Base-by-base conservation (phyloP, 2,329 filamentous ascomycete genomes). In the Chaetomium olivaceum region DNA sequence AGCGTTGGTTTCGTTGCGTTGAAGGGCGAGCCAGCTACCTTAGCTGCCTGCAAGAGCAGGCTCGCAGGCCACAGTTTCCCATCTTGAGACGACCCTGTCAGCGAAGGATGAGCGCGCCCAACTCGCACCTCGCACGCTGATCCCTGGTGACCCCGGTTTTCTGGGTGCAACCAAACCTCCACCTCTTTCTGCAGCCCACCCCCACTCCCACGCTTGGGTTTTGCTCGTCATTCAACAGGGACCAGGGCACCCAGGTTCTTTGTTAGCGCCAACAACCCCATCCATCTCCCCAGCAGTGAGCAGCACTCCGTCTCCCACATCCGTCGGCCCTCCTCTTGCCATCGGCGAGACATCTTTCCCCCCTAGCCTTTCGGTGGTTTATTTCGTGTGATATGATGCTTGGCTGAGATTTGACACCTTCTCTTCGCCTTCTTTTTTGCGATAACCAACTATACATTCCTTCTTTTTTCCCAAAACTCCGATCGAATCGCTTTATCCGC, bases 361-460 rank as follows among this genome's bases (percentile, higher is more conserved):
- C 9, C 39, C 46, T 31, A 65, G 63, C 61, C 61, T 46, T 36
- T 36, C 57, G 58, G 46, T 36, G 55, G 23, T 19, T 31, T 61
- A 14, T 31, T 61, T 14, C 31, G 16, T 46, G 36, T 33, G 57
- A 55, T 43, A 43, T 46, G 33, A 62, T 62, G 65, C 27, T n/a
- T 14, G 12, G 27, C 29, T 64, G 61, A 64, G 61, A 54, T 29
- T 46, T 33, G 48, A 52, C 1, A 62, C 55, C 54, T 52, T 39
- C 4, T 23, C 54, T 19, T 46, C 43, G 33, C 50, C 36, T 61
- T 67, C 52, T 36, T n/a, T 58, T 43, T 63, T 58, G 23, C 33
- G 23, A 48, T 19, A 21, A 58, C 67, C 61, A 58, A 62, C 55
- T 58, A 27, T 60, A 31, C 58, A 39, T 62, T 64, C 61, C 33